Base-by-base conservation (phyloP, 2,329 filamentous ascomycete species). In the Hypoxylon sp. region DNA sequence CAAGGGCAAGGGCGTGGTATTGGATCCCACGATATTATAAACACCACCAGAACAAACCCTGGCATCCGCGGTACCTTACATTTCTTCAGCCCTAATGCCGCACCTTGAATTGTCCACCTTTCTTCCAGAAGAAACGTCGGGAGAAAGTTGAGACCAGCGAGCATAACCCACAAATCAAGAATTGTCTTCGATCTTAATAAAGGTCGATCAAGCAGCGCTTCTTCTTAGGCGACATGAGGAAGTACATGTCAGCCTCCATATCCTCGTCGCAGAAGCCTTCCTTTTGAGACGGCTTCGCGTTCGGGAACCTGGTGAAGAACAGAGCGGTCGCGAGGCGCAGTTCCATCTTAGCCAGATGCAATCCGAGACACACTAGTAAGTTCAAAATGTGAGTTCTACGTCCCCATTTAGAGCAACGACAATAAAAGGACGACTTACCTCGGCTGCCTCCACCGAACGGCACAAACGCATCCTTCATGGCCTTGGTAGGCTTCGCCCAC, bases 331-430 rank as follows among this genome's bases (percentile, higher is more conserved):
- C 83, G 34, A 85, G 79, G 7, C 85, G 78, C 28, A 88, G 69
- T 68, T 88, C 85, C 74, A 85, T 85, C 20, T 78, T 76, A 0
- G 86, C 86, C 19, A 89, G 77, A 62, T 88, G 84, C 24, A 85
- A 75, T 1, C 86, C 86, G 15, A 89, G 76, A 62, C 87, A 89
- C 2, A 73, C 75, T 79, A 62, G 10, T 2, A 19, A 30, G 30
- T 8, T 17, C 22, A n/a, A 39, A 17, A 10, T n/a, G 32, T 49
- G 32, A 56, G 44, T 44, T 37, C 51, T 30, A 13, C 15, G 26
- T 34, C 20, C 13, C 7, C 5, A 2, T n/a, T n/a, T n/a, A n/a
- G n/a, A n/a, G n/a, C n/a, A n/a, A n/a, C n/a, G n/a, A n/a, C n/a
- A n/a, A n/a, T n/a, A n/a, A 41, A 34, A 4, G 24, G 17, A n/a